phyloP scores from a whole-genome alignment of 805 yeast species.

The Brettanomyces naardenensis region DNA sequence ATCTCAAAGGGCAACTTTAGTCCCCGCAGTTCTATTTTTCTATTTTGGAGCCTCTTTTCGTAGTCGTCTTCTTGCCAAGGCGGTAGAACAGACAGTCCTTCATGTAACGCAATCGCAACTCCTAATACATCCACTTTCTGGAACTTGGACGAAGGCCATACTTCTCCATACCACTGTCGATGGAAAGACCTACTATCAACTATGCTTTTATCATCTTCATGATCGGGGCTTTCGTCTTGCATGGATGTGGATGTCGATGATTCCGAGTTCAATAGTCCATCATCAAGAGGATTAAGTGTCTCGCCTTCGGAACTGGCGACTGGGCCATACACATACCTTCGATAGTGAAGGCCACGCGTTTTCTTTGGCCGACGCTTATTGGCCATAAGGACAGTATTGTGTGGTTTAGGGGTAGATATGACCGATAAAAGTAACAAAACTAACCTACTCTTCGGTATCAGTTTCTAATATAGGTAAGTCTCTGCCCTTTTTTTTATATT shows the following conservation, averaged over 20 bases:
- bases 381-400: constrained; percentile 59
- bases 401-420: background rate
- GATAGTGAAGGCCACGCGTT: constrained; percentile 63
- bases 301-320: background rate
- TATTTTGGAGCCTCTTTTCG: constrained; percentile 14
- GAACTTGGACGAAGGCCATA: constrained; percentile 45
- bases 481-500: too few species aligned
- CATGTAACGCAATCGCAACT: constrained; percentile 21
- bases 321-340: constrained; percentile 56
- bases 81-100: constrained; percentile 24
- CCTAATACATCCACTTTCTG: constrained; percentile 39
- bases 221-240: constrained; percentile 22
- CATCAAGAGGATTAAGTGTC: background rate
- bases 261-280: background rate
- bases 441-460: too few species aligned
- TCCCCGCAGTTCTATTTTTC: constrained; percentile 3
- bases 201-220: constrained; percentile 11
- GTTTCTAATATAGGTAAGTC: too few species aligned
- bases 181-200: constrained; percentile 11
- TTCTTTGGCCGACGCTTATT: constrained; percentile 85
- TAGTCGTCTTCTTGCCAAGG: constrained; percentile 16
- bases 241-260: background rate
- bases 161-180: constrained; percentile 13
- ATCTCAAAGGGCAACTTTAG: constrained; percentile 42
- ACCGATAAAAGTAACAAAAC: background rate